Conservation (phyloP, 305 asterid species). For the Solanum hybrid region DNA sequence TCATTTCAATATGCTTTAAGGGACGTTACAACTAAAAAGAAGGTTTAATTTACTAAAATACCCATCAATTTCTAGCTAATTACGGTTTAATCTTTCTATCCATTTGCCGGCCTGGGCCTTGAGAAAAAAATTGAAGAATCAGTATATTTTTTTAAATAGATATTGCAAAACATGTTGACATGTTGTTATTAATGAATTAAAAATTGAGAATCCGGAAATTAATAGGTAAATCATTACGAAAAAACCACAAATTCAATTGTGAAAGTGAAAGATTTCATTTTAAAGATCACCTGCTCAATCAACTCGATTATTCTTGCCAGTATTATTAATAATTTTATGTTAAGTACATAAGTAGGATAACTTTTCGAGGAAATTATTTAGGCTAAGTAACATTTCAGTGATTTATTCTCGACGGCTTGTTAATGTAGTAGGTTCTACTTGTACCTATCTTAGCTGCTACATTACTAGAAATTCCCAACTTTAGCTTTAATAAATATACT, state of each 20-base stretch:
- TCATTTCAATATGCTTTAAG: background rate
- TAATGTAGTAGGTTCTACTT: background rate
- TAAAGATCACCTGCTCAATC: too few relatives aligned
- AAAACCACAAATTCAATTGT: background rate
- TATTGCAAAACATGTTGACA: background rate
- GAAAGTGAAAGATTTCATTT: too few relatives aligned
- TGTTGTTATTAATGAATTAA: background rate
- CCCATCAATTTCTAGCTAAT: background rate
- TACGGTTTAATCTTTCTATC: background rate
- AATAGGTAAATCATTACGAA: background rate
- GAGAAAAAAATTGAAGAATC: background rate
- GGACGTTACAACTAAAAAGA: slow-evolving; percentile 11
- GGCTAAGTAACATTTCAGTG: background rate
- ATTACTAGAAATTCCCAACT: background rate
- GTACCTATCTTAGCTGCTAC: slow-evolving; percentile 2
- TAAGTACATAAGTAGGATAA: background rate
- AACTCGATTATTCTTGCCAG: rapidly evolving
- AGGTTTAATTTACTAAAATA: background rate
- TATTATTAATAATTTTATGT: background rate
- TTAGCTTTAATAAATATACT: background rate
- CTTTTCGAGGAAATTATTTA: background rate
- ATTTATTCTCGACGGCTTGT: background rate
- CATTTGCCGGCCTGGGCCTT: background rate
- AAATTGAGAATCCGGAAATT: too few relatives aligned
- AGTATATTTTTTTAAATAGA: background rate